These are phyloP conservation scores for Rhodotorula sp. DNA, from an alignment of 1,284 basidiomycete species.

Conservation along the genomic window DNA sequence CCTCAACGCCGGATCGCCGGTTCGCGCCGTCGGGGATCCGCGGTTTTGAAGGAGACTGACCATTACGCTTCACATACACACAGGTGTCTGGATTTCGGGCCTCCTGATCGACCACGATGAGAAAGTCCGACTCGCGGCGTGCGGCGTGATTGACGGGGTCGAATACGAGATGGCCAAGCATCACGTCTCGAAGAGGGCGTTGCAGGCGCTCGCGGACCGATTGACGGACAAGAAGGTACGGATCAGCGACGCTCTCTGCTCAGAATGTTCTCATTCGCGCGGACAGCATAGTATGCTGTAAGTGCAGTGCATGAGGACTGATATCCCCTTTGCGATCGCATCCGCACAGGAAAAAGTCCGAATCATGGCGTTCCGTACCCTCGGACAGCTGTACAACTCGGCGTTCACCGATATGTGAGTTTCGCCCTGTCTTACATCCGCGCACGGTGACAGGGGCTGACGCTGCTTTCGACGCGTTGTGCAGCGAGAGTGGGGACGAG, in stretches of 20 bases:
- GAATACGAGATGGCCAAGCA: conserved; percentile 86
- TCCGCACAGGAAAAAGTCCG: conserved; percentile 66
- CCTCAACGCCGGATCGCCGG: conserved; percentile 14
- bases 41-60: neutral
- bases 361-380: conserved; percentile 71
- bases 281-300: no score
- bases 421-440: neutral
- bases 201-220: conserved; percentile 68
- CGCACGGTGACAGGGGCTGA: neutral
- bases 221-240: conserved; percentile 81
- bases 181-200: conserved; percentile 66
- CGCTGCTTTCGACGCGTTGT: no score
- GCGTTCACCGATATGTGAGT: conserved; percentile 87
- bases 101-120: conserved; percentile 88
- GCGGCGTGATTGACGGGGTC: conserved; percentile 70
- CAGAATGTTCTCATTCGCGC: no score
- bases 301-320: neutral
- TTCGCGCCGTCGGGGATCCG: no score
- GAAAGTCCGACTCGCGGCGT: conserved; percentile 79
- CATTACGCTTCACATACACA: neutral
- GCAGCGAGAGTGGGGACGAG: conserved; percentile 74
- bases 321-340: neutral
- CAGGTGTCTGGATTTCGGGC: conserved; percentile 60
- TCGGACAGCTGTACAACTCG: conserved; percentile 76
- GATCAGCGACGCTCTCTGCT: neutral